Evolutionary conservation across 345 rosid genomes (phyloP), one percentile per base, ranked within the genome.

Genomic region (Acer yangbiense): DNA sequence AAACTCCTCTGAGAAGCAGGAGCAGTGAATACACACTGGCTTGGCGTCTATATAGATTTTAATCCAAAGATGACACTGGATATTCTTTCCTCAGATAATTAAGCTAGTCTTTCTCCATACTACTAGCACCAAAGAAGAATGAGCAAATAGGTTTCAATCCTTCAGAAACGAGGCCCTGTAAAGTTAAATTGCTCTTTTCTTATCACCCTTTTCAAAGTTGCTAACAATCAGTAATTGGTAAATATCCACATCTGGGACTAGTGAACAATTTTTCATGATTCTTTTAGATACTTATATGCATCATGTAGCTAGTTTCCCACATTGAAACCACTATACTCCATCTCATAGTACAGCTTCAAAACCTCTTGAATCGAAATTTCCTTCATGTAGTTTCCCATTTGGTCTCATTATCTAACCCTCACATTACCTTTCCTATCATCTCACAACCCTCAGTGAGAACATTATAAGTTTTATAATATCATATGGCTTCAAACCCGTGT

Each of bases 281-380:
- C 85, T 23, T 7, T 23, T 7, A 91, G 71, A 65, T 82, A 89
- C 84, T 85, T 93, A 43, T 89, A 92, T 17, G 90, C 95, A 18
- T 88, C 87, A 12, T 78, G 85, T 48, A 81, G 32, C 32, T 29
- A 29, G 66, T 72, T 81, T 89, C 66, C 92, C 95, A 39, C 82
- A 73, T 27, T 71, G 62, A 70, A 91, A 88, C 32, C 4, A 29
- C 81, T 82, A 63, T 83, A 84, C 80, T 86, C 90, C 92, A 91
- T 89, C 85, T 94, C 98, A 71, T 84, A 85, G 83, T 86, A 91
- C 69, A 94, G 82, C 83, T 93, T 90, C 21, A 89, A 67, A 50
- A 84, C 91, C 82, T 88, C 91, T 77, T 94, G 87, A 41, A 85
- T 52, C 20, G 32, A 29, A 29, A 29, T 87, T 76, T 41, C 84